A percentile compares a stretch with the other conserved stretches of the same genome.
Evolutionary conservation across 169 alveolate species (phyloP).

Genomic region (Theileria luwenshuni): DNA sequence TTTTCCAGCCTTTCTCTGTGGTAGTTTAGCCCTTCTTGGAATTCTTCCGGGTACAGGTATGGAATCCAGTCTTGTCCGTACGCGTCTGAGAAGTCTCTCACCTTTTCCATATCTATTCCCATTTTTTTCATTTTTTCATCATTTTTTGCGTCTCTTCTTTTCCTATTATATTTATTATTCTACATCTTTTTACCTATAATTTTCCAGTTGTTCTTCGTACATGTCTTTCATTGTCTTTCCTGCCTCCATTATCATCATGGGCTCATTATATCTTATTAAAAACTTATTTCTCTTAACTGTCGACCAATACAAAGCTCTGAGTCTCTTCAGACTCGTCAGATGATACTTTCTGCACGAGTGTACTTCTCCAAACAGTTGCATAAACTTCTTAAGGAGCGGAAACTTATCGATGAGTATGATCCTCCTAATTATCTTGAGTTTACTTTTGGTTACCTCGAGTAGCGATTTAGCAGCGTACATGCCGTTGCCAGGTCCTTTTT

Average conservation of each 20-base stretch:
- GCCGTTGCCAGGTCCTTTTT: slow-evolving; percentile 75
- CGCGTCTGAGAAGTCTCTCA: slow-evolving; percentile 75
- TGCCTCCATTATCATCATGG: slow-evolving; percentile 67
- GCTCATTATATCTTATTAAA: slow-evolving; percentile 66
- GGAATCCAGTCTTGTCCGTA: slow-evolving; percentile 81
- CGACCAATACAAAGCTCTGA: slow-evolving; percentile 73
- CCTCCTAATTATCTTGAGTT: slow-evolving; percentile 26
- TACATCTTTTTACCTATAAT: slow-evolving; percentile 23
- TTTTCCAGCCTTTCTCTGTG: slow-evolving; percentile 49
- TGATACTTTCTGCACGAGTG: slow-evolving; percentile 69
- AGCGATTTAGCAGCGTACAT: slow-evolving; percentile 64
- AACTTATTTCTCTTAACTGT: slow-evolving; percentile 72
- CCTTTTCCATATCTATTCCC: slow-evolving; percentile 72
- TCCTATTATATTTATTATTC: slow-evolving; percentile 29
- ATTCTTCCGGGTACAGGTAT: slow-evolving; percentile 71
- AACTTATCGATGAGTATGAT: slow-evolving; percentile 61
- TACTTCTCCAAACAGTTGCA: slow-evolving; percentile 65
- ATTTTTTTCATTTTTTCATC: slow-evolving; percentile 69
- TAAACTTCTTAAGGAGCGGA: slow-evolving; percentile 57
- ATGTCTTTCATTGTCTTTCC: slow-evolving; percentile 74
- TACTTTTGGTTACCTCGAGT: slow-evolving; percentile 52
- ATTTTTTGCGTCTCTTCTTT: slow-evolving; percentile 52
- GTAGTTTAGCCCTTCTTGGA: slow-evolving; percentile 54
- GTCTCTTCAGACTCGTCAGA: slow-evolving; percentile 50
- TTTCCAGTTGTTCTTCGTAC: slow-evolving; percentile 71